A percentile compares a stretch with the other conserved stretches of the same genome.
phyloP scores from a whole-genome alignment of 768 basidiomycete species.

The Obba rivulosa region DNA sequence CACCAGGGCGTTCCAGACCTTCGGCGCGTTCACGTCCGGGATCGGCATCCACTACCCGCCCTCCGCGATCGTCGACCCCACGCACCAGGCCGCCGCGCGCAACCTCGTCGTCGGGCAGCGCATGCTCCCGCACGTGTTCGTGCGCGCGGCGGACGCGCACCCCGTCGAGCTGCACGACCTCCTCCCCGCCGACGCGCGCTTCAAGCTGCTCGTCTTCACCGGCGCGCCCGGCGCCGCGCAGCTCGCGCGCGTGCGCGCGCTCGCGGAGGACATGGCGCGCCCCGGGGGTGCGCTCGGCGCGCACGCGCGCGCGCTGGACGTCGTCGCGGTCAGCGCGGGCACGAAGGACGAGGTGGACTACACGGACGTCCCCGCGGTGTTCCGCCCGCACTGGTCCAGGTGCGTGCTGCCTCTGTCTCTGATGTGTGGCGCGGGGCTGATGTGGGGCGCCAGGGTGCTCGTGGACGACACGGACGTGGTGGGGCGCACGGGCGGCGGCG shows the following conservation, averaged over 20 bases:
- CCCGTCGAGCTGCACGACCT: conserved; percentile 47
- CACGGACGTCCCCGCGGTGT: conserved; percentile 36
- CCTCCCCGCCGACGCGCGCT: conserved; percentile 41
- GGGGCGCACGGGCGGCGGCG: conserved; percentile 43
- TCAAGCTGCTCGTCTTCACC: conserved; percentile 42
- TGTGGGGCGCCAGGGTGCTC: conserved; percentile 38
- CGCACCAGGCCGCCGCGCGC: conserved; percentile 31
- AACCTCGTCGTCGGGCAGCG: conserved; percentile 46
- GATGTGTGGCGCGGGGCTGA: neutral
- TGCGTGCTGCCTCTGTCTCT: conserved; percentile 20
- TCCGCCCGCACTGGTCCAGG: conserved; percentile 60
- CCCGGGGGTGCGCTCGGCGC: conserved; percentile 1
- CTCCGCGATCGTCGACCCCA: conserved; percentile 31
- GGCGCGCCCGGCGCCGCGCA: conserved; percentile 30
- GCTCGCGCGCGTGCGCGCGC: conserved; percentile 9
- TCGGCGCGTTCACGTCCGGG: conserved; percentile 42
- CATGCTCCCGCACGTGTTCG: conserved; percentile 40
- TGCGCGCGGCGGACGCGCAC: conserved; percentile 41
- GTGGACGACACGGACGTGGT: conserved; percentile 50
- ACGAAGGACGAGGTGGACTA: conserved; percentile 8
- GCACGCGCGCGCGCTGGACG: conserved; percentile 7
- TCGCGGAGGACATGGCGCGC: conserved; percentile 13
- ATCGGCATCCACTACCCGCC: conserved; percentile 45
- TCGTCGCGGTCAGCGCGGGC: conserved; percentile 9
- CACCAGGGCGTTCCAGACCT: conserved; percentile 38